Percentiles rank a stretch among this genome's conserved stretches.
Evolutionary conservation across 1,139 yeast genomes (phyloP).

Genomic region (Saccharomyces hybrid): DNA sequence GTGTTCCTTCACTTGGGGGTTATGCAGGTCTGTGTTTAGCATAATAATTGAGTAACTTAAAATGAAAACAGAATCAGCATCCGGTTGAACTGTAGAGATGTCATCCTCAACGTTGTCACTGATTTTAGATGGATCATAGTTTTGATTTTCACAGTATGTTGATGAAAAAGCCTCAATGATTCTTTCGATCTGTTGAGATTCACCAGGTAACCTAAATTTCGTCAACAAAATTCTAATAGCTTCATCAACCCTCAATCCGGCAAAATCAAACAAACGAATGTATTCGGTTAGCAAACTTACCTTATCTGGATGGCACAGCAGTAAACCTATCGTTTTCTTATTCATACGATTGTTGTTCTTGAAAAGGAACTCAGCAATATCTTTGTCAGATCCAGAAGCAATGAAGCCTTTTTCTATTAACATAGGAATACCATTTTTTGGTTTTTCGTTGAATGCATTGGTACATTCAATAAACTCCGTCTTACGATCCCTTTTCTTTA

Average conservation of each 20-base stretch:
- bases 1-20: conserved; percentile 72
- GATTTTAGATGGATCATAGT: conserved; percentile 28
- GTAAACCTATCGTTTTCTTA: conserved; percentile 82
- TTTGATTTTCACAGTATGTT: conserved; percentile 60
- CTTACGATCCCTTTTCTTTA: conserved; percentile 47
- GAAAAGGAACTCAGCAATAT: conserved; percentile 69
- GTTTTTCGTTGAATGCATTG: conserved; percentile 65
- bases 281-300: conserved; percentile 54
- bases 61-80: conserved; percentile 64
- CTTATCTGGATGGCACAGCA: conserved; percentile 69
- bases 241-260: conserved; percentile 79
- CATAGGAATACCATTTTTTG: conserved; percentile 63
- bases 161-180: conserved; percentile 82
- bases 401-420: conserved; percentile 61
- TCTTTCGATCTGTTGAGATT: conserved; percentile 91
- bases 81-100: conserved; percentile 47
- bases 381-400: conserved; percentile 45
- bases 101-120: conserved; percentile 31
- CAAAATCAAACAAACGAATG: conserved; percentile 66
- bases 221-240: conserved; percentile 78
- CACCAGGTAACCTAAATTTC: conserved; percentile 91
- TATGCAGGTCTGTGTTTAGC: conserved; percentile 72
- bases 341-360: conserved; percentile 75
- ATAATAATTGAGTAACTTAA: conserved; percentile 68
- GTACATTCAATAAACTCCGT: conserved; percentile 71